A percentile compares a stretch with the other conserved stretches of the same genome.
phyloP scores from a whole-genome alignment of 306 rosid species.

The Abrus pulchellus region DNA sequence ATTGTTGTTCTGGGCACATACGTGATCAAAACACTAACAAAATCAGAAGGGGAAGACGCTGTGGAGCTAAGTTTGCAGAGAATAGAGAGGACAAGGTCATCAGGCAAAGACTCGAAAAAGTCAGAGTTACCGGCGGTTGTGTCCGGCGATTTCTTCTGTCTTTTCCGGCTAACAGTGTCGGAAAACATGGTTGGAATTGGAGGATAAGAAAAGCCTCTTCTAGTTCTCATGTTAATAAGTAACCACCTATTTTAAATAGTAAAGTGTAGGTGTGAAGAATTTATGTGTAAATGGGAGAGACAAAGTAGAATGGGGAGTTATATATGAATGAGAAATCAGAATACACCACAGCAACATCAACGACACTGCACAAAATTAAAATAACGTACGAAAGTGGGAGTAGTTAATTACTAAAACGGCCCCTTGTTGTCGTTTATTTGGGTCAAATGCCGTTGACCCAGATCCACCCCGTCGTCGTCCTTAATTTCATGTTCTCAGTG shows the following conservation, averaged over 20 bases:
- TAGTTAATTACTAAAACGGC: slow-evolving; percentile 37
- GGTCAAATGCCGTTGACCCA: slow-evolving; percentile 77
- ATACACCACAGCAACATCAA: slow-evolving; percentile 42
- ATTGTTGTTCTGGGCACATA: slow-evolving; percentile 40
- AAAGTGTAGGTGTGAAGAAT: background rate
- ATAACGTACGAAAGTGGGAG: background rate
- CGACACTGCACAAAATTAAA: slow-evolving; percentile 49
- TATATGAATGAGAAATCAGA: slow-evolving; percentile 32
- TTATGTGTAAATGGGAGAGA: background rate
- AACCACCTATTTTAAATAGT: background rate
- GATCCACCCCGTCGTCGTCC: slow-evolving; percentile 58
- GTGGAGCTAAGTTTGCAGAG: slow-evolving; percentile 73
- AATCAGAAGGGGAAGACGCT: slow-evolving; percentile 73
- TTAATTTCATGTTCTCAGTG: slow-evolving; percentile 29
- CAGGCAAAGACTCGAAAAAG: slow-evolving; percentile 76
- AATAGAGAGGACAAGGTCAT: slow-evolving; percentile 76
- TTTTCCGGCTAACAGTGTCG: slow-evolving; percentile 49
- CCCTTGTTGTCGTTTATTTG: slow-evolving; percentile 40
- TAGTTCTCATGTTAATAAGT: slow-evolving; percentile 65
- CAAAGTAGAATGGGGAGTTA: slow-evolving; percentile 37
- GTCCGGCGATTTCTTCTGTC: slow-evolving; percentile 48
- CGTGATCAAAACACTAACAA: slow-evolving; percentile 72
- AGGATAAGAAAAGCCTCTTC: slow-evolving; percentile 67
- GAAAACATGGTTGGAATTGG: background rate
- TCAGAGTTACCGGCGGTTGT: slow-evolving; percentile 19